These are phyloP conservation scores for Aquilaria malaccensis DNA, from an alignment of 345 rosid genomes.

Conservation along the genomic window DNA sequence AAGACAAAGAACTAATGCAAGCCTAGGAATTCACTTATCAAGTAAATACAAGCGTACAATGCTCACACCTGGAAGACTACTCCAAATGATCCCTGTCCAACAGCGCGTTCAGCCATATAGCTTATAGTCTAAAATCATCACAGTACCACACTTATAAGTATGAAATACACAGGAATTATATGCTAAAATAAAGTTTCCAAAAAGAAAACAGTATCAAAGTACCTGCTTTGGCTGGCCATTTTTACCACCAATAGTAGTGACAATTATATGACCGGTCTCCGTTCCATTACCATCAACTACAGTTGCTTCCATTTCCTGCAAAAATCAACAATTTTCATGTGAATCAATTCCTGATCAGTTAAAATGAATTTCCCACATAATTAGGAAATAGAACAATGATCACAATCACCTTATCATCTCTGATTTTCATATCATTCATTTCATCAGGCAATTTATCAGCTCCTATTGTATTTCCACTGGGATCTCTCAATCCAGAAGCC, in stretches of 20 bases:
- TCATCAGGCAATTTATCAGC: slow-evolving; percentile 46
- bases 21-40: neutral
- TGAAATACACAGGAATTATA: no score
- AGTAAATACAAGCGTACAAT: neutral
- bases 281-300: slow-evolving; percentile 12
- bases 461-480: slow-evolving; percentile 14
- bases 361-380: neutral
- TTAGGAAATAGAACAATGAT: slow-evolving; percentile 6
- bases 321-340: neutral
- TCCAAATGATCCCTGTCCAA: slow-evolving; percentile 9
- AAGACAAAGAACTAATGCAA: neutral
- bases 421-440: slow-evolving; percentile 60
- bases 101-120: slow-evolving; percentile 14
- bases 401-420: slow-evolving; percentile 41
- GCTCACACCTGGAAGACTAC: slow-evolving; percentile 11
- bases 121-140: slow-evolving; percentile 2
- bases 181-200: no score
- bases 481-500: slow-evolving; percentile 17
- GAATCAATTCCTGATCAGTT: neutral
- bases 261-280: slow-evolving; percentile 12
- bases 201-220: neutral
- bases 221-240: slow-evolving; percentile 16
- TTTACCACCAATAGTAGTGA: slow-evolving; percentile 12
- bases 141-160: no score
- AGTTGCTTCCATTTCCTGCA: slow-evolving; percentile 12